Conservation (phyloP, 139 green algal species). For the Chlorella sorokiniana region DNA sequence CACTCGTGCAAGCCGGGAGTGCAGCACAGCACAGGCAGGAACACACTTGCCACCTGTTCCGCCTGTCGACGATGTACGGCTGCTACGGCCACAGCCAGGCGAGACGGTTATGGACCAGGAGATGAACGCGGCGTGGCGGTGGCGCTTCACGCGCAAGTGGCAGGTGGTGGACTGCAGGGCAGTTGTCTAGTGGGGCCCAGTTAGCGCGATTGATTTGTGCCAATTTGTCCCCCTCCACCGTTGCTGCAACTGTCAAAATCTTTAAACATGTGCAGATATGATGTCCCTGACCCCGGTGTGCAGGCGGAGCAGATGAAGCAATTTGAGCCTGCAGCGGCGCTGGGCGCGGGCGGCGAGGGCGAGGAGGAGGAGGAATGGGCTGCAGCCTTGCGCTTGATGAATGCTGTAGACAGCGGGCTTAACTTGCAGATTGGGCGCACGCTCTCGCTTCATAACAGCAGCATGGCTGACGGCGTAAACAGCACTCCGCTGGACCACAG, state of each 20-base stretch:
- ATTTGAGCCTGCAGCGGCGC: slow-evolving; percentile 24
- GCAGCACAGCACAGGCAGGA: not conserved
- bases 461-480: not conserved
- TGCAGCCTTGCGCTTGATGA: slow-evolving; percentile 34
- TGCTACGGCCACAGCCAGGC: not conserved
- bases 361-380: slow-evolving; percentile 47
- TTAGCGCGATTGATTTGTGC: too few relatives aligned
- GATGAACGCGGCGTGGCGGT: slow-evolving; percentile 41
- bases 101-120: slow-evolving; percentile 14
- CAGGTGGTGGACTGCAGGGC: too few relatives aligned
- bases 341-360: not conserved
- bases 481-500: slow-evolving; percentile 23
- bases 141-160: slow-evolving; percentile 51
- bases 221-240: too few relatives aligned
- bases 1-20: not conserved
- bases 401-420: slow-evolving; percentile 9
- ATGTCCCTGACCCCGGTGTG: too few relatives aligned
- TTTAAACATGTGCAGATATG: too few relatives aligned
- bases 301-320: slow-evolving; percentile 40
- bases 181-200: too few relatives aligned
- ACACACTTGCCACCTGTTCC: not conserved
- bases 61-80: not conserved
- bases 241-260: too few relatives aligned
- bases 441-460: slow-evolving; percentile 27
- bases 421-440: slow-evolving; percentile 33